Evolutionary conservation across 2,329 filamentous ascomycete species (phyloP), one percentile per base, ranked within the genome.

Genomic region (Fusarium sp.): DNA sequence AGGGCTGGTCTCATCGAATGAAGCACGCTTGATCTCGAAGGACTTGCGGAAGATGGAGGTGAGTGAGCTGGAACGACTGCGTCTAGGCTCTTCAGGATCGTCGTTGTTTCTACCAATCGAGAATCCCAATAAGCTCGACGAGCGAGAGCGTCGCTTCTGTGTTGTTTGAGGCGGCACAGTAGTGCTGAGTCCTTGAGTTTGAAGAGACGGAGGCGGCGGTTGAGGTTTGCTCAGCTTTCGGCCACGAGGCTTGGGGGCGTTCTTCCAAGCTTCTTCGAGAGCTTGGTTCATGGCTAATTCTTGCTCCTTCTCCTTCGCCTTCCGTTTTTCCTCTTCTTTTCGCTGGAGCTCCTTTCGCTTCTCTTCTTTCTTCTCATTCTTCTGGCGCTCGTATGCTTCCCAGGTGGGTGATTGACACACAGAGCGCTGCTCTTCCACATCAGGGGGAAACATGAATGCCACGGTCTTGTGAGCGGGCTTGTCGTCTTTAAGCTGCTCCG

Each of bases 341-440:
- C 83, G 80, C 39, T 78, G 77, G 27, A 76, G 78, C 65, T 84
- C 83, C 56, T 85, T 83, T 70, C 81, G 84, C 59, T 82, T 85
- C 39, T 83, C 81, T 19, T 80, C 80, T 74, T 86, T 87, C 77
- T 86, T 88, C 69, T 88, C 86, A 75, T 84, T 86, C 73, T 86
- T 88, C 71, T 83, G 85, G 25, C 85, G 84, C 6, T 84, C 83
- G 72, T 88, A 88, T 27, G 87, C 85, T 69, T 90, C 88, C 89
- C 89, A 91, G 61, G 85, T 89, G 4, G 89, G 89, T 3, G 89
- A 91, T 61, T 89, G 87, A 68, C 89, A 91, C 60, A 90, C 88
- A 0, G 81, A 80, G 10, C 73, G 74, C 33, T 73, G 77, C 25
- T 78, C 78, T 14, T 79, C 74, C 10, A 80, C 73, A 10, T 79